Evolutionary conservation across 1,284 basidiomycete genomes (phyloP), one percentile per base, ranked within the genome.

Genomic region (Apiotrichum veenhuisii): DNA sequence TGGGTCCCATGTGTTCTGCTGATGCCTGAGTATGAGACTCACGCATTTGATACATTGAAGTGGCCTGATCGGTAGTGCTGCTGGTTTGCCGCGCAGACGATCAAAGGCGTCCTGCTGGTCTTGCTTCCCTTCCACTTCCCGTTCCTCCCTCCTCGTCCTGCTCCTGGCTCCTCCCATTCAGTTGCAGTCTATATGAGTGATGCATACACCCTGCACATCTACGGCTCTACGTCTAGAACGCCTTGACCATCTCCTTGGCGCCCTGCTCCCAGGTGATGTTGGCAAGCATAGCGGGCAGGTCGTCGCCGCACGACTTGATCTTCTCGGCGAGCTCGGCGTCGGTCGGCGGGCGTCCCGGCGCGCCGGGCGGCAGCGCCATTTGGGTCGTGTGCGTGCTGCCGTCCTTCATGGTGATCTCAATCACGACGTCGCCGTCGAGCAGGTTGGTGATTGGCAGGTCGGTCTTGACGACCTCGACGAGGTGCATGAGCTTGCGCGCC

Each of bases 381-480:
- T 23, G 22, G 7, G 47, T 49, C 23, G n/a, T 40, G 33, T 41
- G 47, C 12, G 33, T 42, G 4, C 27, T 43, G 11, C 53, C 53
- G 47, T 54, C 53, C 23, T 33, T 12, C 26, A 43, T 42, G 22
- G 38, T 38, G 38, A 54, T 46, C 23, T 54, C 47, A 23, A 54
- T 48, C 30, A 43, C 42, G 23, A 54, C 47, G 23, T 54, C 41
- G 46, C 47, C 53, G 53, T 54, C 38, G 30, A 54, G 53, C 18
- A 54, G 47, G 53, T 54, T 54, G 40, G 49, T 47, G 33, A 42
- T 49, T 23, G 53, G 46, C 11, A 42, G 26, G 47, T 54, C 53
- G 8, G 47, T 48, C 53, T 54, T 54, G 30, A 49, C 40, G 22
- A 54, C 53, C 41, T 49, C 30, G 20, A 54, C 53, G 36, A 48